Conservation (phyloP, 371 early-diverging fungal species). For the Funneliformis caledonium region DNA sequence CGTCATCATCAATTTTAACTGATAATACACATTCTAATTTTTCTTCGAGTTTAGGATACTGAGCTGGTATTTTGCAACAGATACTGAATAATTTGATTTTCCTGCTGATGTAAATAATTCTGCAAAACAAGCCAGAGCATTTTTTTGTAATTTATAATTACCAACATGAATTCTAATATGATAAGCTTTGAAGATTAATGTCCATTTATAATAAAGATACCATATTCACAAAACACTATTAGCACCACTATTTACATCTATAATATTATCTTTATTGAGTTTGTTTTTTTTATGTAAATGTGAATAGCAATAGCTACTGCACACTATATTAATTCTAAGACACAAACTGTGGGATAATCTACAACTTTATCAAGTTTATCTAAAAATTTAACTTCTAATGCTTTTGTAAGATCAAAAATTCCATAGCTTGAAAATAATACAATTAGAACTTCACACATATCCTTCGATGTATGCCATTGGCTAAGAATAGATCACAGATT, state of each 20-base stretch:
- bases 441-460: neutral
- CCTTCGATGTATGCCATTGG: slow-evolving; percentile 22
- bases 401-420: neutral
- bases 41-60: neutral
- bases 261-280: neutral
- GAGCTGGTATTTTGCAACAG: slow-evolving; percentile 1
- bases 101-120: neutral
- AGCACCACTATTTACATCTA: neutral
- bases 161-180: slow-evolving; percentile 9
- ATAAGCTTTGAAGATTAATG: neutral
- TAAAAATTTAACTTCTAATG: neutral
- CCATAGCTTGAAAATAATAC: no score
- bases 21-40: no score
- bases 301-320: neutral
- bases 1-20: no score
- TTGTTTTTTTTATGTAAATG: neutral
- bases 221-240: slow-evolving; percentile 5
- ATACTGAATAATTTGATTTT: neutral
- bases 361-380: slow-evolving; percentile 29
- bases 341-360: neutral
- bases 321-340: no score
- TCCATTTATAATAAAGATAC: slow-evolving; percentile 22
- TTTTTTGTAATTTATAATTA: slow-evolving; percentile 17
- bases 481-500: neutral
- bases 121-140: neutral